A percentile compares a stretch with the other conserved stretches of the same genome.
phyloP scores from a whole-genome alignment of 345 rosid species.

The Melaleuca quinquenervia region DNA sequence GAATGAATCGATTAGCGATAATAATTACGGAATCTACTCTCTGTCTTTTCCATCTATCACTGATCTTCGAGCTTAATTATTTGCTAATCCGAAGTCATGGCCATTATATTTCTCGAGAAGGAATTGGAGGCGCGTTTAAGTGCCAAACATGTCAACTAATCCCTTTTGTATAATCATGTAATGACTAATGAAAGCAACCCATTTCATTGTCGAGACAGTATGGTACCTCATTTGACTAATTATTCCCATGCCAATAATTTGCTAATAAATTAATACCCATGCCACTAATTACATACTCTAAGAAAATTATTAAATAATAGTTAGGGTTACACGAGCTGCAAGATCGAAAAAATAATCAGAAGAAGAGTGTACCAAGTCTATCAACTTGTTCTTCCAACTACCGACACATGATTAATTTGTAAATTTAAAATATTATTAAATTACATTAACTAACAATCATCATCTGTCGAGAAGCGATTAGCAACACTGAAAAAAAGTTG shows the following conservation, averaged over 20 bases:
- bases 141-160: background rate
- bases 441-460: background rate
- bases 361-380: background rate
- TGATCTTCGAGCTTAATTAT: background rate
- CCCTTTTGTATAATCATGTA: background rate
- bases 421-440: background rate
- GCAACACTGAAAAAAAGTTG: background rate
- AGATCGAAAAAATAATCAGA: background rate
- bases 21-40: background rate
- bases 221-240: background rate
- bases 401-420: background rate
- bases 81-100: background rate
- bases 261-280: background rate
- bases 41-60: background rate
- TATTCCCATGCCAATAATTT: background rate
- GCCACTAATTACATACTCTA: background rate
- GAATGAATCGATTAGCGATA: background rate
- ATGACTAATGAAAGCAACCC: background rate
- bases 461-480: background rate
- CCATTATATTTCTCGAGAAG: background rate
- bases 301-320: background rate
- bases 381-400: background rate
- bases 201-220: background rate
- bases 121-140: background rate
- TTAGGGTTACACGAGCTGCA: background rate